Conservation (phyloP, 1,284 basidiomycete genomes). For the Ustilago cynodontis region DNA sequence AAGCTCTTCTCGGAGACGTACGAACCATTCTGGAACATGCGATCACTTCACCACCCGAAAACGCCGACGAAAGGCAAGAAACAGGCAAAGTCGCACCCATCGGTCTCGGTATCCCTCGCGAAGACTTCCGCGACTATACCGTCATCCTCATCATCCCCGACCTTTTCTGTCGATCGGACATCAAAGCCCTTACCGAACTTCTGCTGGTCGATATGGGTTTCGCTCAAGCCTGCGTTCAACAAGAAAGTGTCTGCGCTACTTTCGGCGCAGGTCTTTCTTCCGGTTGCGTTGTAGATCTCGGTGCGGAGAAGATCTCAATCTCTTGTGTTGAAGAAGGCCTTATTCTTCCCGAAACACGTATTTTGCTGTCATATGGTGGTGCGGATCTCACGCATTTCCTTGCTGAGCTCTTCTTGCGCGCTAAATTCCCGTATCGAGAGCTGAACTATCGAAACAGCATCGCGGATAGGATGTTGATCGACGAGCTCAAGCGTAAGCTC, state of each 20-base stretch:
- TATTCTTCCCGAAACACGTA: slow-evolving; percentile 86
- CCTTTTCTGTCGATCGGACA: slow-evolving; percentile 85
- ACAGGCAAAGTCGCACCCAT: slow-evolving; percentile 31
- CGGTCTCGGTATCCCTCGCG: slow-evolving; percentile 63
- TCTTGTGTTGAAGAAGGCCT: slow-evolving; percentile 96
- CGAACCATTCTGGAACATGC: slow-evolving; percentile 61
- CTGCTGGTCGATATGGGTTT: slow-evolving; percentile 82
- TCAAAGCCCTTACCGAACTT: slow-evolving; percentile 82
- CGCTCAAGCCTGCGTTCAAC: slow-evolving; percentile 63
- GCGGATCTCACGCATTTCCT: slow-evolving; percentile 93
- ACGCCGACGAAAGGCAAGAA: slow-evolving; percentile 42
- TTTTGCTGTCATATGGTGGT: slow-evolving; percentile 88
- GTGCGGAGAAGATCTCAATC: slow-evolving; percentile 84
- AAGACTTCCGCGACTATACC: slow-evolving; percentile 74
- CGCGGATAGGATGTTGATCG: slow-evolving; percentile 60
- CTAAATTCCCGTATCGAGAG: slow-evolving; percentile 89
- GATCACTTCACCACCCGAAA: slow-evolving; percentile 59
- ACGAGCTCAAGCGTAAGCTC: slow-evolving; percentile 64
- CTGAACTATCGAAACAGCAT: slow-evolving; percentile 73
- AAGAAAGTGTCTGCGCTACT: slow-evolving; percentile 87
- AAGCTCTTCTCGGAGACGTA: slow-evolving; percentile 62
- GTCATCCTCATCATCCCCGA: slow-evolving; percentile 93
- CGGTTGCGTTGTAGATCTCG: slow-evolving; percentile 95
- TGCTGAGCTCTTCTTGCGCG: slow-evolving; percentile 81
- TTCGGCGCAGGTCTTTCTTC: slow-evolving; percentile 94